phyloP scores from a whole-genome alignment of 1,139 yeast genomes.

The Yamadazyma taylorii region DNA sequence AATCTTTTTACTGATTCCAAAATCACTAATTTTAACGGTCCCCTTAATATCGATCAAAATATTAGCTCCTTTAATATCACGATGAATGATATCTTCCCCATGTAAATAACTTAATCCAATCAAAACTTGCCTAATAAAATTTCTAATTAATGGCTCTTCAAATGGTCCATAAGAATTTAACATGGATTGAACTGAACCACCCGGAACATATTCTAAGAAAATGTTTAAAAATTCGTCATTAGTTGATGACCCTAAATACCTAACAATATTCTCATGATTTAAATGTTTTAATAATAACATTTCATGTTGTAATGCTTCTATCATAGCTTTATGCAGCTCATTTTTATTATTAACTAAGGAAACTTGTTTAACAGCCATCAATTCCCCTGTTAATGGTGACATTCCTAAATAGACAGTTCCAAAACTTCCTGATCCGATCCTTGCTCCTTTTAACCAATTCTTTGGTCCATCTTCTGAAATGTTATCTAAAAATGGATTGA shows the following conservation, averaged over 20 bases:
- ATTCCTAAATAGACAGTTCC: constrained; percentile 92
- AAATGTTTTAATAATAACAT: constrained; percentile 75
- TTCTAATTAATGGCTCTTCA: constrained; percentile 84
- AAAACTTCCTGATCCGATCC: constrained; percentile 93
- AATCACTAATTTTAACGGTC: constrained; percentile 88
- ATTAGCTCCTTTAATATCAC: constrained; percentile 94
- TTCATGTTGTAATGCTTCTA: constrained; percentile 84
- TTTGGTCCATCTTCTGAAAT: constrained; percentile 50
- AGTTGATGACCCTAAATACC: constrained; percentile 82
- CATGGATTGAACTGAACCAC: constrained; percentile 92
- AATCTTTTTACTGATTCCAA: constrained; percentile 87
- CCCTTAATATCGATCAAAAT: constrained; percentile 88
- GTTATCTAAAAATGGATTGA: constrained; percentile 17
- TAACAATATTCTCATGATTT: constrained; percentile 89
- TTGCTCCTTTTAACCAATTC: constrained; percentile 90
- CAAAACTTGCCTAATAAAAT: constrained; percentile 80
- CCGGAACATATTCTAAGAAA: constrained; percentile 93
- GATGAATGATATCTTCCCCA: constrained; percentile 78
- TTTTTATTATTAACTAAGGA: constrained; percentile 54
- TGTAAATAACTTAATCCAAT: constrained; percentile 82
- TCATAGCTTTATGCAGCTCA: constrained; percentile 59
- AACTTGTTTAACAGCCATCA: constrained; percentile 97
- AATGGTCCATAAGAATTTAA: constrained; percentile 84
- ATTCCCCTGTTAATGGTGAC: constrained; percentile 89
- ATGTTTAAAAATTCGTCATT: constrained; percentile 74